A percentile compares a stretch with the other conserved stretches of the same genome.
These are phyloP conservation scores for Quercus ilex DNA, from an alignment of 306 rosid genomes.

Conservation along the genomic window DNA sequence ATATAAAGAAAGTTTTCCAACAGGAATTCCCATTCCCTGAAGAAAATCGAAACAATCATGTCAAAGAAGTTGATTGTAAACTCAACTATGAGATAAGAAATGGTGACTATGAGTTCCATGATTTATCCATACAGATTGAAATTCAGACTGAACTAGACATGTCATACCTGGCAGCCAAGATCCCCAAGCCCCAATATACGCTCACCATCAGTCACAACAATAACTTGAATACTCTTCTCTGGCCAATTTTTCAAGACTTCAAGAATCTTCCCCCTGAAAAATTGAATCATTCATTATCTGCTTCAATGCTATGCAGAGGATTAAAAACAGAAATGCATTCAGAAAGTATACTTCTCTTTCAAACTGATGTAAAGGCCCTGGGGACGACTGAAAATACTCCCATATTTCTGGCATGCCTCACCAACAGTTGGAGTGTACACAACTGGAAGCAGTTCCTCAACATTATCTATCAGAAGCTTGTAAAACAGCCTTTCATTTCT, in stretches of 20 bases:
- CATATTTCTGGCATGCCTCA: slow-evolving; percentile 98
- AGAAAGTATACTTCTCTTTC: slow-evolving; percentile 69
- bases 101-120: background rate
- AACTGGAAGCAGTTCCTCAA: slow-evolving; percentile 90
- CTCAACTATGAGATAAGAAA: slow-evolving; percentile 9
- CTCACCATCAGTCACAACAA: slow-evolving; percentile 97
- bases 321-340: background rate
- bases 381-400: slow-evolving; percentile 85
- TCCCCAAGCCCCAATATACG: slow-evolving; percentile 98
- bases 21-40: slow-evolving; percentile 99
- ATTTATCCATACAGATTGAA: slow-evolving; percentile 1
- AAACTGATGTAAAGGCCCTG: slow-evolving; percentile 94
- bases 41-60: slow-evolving; percentile 1
- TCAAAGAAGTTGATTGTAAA: slow-evolving; percentile 1
- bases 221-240: slow-evolving; percentile 78
- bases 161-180: slow-evolving; percentile 89
- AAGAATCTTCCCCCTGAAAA: slow-evolving; percentile 81
- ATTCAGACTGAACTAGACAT: background rate
- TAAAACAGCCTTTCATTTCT: slow-evolving; percentile 90
- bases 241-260: slow-evolving; percentile 97
- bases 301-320: slow-evolving; percentile 7
- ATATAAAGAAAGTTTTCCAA: slow-evolving; percentile 93
- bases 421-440: slow-evolving; percentile 98
- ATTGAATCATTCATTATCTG: slow-evolving; percentile 26
- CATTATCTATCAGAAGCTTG: slow-evolving; percentile 82